phyloP scores from a whole-genome alignment of 768 basidiomycete species.

The Saitozyma sp. region DNA sequence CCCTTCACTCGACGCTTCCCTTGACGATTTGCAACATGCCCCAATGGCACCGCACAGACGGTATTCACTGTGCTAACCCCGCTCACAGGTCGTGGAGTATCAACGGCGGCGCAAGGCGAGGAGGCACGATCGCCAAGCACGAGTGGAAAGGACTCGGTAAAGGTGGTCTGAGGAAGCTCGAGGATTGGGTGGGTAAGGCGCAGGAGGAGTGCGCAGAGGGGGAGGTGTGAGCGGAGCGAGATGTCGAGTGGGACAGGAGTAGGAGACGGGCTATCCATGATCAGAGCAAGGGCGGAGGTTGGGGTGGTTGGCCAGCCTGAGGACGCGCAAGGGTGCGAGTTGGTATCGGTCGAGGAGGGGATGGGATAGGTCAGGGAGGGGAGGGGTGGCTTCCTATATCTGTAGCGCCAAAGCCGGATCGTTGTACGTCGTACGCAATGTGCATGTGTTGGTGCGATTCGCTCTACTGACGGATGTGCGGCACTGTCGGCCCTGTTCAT shows the following conservation, averaged over 20 bases:
- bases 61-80: neutral
- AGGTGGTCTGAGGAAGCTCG: constrained; percentile 58
- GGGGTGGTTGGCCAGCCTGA: neutral
- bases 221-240: neutral
- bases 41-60: neutral
- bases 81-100: constrained; percentile 63
- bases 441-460: too few relatives aligned
- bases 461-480: too few relatives aligned
- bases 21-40: too few relatives aligned
- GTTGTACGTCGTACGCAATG: too few relatives aligned
- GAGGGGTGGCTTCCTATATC: too few relatives aligned
- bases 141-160: constrained; percentile 94
- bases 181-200: constrained; percentile 72
- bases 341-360: neutral
- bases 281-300: neutral
- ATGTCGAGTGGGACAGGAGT: too few relatives aligned
- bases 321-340: neutral
- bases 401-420: too few relatives aligned
- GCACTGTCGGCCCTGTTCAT: too few relatives aligned
- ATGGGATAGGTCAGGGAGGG: too few relatives aligned
- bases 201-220: constrained; percentile 14
- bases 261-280: too few relatives aligned
- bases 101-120: constrained; percentile 55
- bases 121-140: constrained; percentile 82
- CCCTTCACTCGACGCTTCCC: too few relatives aligned